phyloP scores from a whole-genome alignment of 2,329 filamentous ascomycete species.

The Biscogniauxia mediterranea region DNA sequence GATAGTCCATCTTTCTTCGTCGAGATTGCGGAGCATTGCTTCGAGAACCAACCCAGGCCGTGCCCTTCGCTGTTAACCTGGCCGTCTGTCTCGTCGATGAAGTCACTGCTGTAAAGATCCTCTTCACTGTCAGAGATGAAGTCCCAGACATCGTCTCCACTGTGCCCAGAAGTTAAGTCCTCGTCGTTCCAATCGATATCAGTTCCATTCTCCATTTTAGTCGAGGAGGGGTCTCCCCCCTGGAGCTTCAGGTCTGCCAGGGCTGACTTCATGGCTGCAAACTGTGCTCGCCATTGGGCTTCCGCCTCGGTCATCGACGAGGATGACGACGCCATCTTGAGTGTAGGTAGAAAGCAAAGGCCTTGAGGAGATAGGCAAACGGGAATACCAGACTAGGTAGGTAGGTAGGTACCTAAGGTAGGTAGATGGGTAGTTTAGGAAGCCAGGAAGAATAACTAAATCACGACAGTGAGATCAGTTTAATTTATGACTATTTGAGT shows the following conservation, averaged over 20 bases:
- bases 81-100: slow-evolving; percentile 47
- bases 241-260: slow-evolving; percentile 69
- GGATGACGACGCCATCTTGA: slow-evolving; percentile 22
- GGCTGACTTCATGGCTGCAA: slow-evolving; percentile 81
- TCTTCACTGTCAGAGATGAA: slow-evolving; percentile 76
- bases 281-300: slow-evolving; percentile 78
- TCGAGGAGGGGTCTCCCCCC: slow-evolving; percentile 39
- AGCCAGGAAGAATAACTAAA: too few species aligned
- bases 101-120: slow-evolving; percentile 63
- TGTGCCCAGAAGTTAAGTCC: slow-evolving; percentile 55
- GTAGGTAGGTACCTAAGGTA: too few species aligned
- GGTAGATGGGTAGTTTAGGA: neutral
- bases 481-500: too few species aligned
- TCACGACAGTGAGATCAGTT: too few species aligned
- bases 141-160: slow-evolving; percentile 87
- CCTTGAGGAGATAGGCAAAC: neutral
- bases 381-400: neutral
- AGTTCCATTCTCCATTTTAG: slow-evolving; percentile 49
- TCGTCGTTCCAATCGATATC: slow-evolving; percentile 65
- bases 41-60: slow-evolving; percentile 67
- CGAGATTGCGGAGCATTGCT: slow-evolving; percentile 67
- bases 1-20: slow-evolving; percentile 64
- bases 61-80: slow-evolving; percentile 39
- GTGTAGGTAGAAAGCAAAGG: neutral
- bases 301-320: slow-evolving; percentile 40